Percentiles rank a stretch among this genome's conserved stretches.
Evolutionary conservation across 306 rosid species (phyloP).

Genomic region (Trifolium fragiferum): DNA sequence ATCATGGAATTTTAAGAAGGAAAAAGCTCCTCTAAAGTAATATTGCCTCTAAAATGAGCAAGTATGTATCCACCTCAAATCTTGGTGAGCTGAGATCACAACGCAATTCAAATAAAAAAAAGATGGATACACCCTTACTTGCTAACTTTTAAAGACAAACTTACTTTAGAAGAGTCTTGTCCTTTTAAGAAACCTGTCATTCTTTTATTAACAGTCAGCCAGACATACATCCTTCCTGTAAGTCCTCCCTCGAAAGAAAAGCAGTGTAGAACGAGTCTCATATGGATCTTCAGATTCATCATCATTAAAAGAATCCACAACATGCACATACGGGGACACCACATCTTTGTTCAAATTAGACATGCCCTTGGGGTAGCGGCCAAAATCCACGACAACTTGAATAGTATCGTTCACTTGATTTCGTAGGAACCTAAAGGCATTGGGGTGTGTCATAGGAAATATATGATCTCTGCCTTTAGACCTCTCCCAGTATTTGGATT

Average conservation of each 20-base stretch:
- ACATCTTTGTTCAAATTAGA: constrained; percentile 90
- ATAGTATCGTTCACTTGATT: constrained; percentile 73
- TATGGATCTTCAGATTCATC: constrained; percentile 80
- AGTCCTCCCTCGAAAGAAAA: constrained; percentile 90
- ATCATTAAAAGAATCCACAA: constrained; percentile 78
- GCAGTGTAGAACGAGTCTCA: constrained; percentile 73
- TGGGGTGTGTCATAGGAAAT: constrained; percentile 95
- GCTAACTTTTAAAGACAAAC: constrained; percentile 37
- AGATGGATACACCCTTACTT: constrained; percentile 30
- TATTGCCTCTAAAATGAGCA: constrained; percentile 36
- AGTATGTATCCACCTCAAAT: constrained; percentile 21
- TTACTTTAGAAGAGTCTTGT: constrained; percentile 20
- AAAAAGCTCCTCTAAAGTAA: constrained; percentile 6
- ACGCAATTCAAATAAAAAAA: constrained; percentile 13
- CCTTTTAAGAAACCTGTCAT: constrained; percentile 26
- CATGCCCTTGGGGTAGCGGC: constrained; percentile 77
- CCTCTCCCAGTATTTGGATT: constrained; percentile 84
- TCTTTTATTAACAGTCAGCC: constrained; percentile 29
- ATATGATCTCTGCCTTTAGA: constrained; percentile 89
- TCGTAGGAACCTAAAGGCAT: constrained; percentile 93
- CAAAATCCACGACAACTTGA: constrained; percentile 96
- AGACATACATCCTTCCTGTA: constrained; percentile 84
- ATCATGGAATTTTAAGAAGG: constrained; percentile 31
- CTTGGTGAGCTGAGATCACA: constrained; percentile 1
- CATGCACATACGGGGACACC: constrained; percentile 90